Base-by-base conservation (phyloP, 768 basidiomycete species). In the Agaricus sinodeliciosus region DNA sequence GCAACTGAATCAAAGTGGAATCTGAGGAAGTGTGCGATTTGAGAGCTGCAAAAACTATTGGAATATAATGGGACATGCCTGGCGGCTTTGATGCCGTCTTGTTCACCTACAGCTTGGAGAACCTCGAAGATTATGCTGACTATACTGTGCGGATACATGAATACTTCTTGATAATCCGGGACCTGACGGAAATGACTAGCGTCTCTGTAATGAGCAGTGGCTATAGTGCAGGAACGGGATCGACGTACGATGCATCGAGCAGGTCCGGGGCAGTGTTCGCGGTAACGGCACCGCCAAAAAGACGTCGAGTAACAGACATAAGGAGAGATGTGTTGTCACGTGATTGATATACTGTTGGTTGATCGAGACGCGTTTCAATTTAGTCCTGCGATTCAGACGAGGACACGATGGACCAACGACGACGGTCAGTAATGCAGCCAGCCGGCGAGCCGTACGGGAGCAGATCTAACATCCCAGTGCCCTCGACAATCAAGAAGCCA, bases 151-250 rank as follows among this genome's bases (percentile, higher is more conserved):
- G 79, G 78, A 50, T 84, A 85, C 51, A 96, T 65, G 68, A 92
- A 87, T 39, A 96, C 95, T 64, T 98, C 96, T 67, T 99, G 95
- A 3, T 82, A 92, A 64, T 98, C 88, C 12, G 96, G 94, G 11
- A 99, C 75, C 69, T 97, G 90, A 49, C 95, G 90, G 11, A 76
- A 43, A 57, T 74, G 67, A 25, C 78, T 80, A 54, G 25, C 49
- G 57, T 34, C 54, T 18, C 13, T 45, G 54, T 46, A 9, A 44
- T 49, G 11, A 31, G 11, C 50, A 49, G 18, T 42, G 35, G 39
- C 46, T 48, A 34, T 35, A 43, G 49, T 51, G 34, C 41, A 25
- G 41, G 37, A 50, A 13, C 4, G 12, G 3, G 43, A 25, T 18
- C 27, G 16, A 70, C 90, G 56, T 70, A 96, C 95, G 93, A 90